These are phyloP conservation scores for Fraxinus greggii DNA, from an alignment of 305 asterid genomes.

Conservation along the genomic window DNA sequence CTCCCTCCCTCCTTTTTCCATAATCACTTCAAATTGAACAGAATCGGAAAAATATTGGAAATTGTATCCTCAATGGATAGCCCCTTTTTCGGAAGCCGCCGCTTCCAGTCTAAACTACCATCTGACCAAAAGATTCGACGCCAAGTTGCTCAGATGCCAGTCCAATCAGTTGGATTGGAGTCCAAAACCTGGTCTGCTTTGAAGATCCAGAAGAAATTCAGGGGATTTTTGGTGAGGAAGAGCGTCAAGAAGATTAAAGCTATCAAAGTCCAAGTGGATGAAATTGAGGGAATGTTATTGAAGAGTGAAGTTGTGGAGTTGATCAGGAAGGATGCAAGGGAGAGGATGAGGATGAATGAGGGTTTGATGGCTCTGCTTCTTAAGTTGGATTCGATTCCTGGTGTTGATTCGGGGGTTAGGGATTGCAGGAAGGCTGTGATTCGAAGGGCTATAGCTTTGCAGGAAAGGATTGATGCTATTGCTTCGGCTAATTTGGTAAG, in stretches of 20 bases:
- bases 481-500: slow-evolving; percentile 11
- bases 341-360: slow-evolving; percentile 64
- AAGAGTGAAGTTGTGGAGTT: slow-evolving; percentile 34
- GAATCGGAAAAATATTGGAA: neutral
- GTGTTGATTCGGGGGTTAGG: slow-evolving; percentile 63
- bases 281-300: slow-evolving; percentile 46
- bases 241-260: slow-evolving; percentile 49
- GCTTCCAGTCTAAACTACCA: neutral
- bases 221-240: slow-evolving; percentile 66
- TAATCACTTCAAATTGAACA: neutral
- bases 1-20: slow-evolving; percentile 3
- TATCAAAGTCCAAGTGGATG: slow-evolving; percentile 52
- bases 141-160: slow-evolving; percentile 37
- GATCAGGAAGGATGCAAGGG: slow-evolving; percentile 43
- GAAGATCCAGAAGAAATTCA: slow-evolving; percentile 69
- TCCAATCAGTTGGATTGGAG: slow-evolving; percentile 44
- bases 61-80: slow-evolving; percentile 30
- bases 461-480: slow-evolving; percentile 61
- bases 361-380: slow-evolving; percentile 63
- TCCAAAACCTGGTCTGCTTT: slow-evolving; percentile 41
- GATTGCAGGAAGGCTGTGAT: slow-evolving; percentile 60
- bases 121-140: slow-evolving; percentile 19
- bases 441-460: slow-evolving; percentile 63
- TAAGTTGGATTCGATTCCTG: slow-evolving; percentile 59
- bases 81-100: slow-evolving; percentile 37